These are phyloP conservation scores for Gossypium turneri DNA, from an alignment of 345 rosid genomes.

Conservation along the genomic window DNA sequence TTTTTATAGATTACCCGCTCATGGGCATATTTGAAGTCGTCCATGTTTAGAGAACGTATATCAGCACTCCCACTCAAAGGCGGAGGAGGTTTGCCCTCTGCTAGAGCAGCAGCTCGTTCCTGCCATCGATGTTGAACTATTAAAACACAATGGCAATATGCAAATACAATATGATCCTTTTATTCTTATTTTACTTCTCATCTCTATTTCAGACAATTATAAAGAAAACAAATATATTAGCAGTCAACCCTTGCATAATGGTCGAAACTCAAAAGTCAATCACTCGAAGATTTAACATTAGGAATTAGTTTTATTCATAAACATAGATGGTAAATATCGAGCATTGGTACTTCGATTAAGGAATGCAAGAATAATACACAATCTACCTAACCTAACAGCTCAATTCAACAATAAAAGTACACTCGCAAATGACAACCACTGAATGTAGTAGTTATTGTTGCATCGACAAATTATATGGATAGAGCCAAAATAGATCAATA, in stretches of 20 bases:
- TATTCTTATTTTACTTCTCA: background rate
- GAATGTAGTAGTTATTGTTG: background rate
- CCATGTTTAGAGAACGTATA: constrained; percentile 69
- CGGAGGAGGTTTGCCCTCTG: constrained; percentile 72
- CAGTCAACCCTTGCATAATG: background rate
- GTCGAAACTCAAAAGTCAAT: background rate
- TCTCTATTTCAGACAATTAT: background rate
- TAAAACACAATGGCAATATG: background rate
- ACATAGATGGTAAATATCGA: background rate
- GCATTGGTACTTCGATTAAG: background rate
- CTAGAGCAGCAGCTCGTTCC: constrained; percentile 70
- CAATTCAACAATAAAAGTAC: background rate
- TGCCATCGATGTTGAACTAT: constrained; percentile 25
- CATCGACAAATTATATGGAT: background rate
- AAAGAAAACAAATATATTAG: background rate
- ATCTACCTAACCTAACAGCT: background rate
- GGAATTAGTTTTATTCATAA: background rate
- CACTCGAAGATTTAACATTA: background rate
- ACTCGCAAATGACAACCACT: background rate
- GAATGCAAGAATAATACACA: background rate
- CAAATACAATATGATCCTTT: background rate
- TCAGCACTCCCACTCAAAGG: constrained; percentile 64
- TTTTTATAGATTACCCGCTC: constrained; percentile 50
- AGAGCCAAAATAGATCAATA: background rate
- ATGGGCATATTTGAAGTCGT: constrained; percentile 76